Evolutionary conservation across 2,329 filamentous ascomycete species (phyloP).

Genomic region (Thyridium curvatum): DNA sequence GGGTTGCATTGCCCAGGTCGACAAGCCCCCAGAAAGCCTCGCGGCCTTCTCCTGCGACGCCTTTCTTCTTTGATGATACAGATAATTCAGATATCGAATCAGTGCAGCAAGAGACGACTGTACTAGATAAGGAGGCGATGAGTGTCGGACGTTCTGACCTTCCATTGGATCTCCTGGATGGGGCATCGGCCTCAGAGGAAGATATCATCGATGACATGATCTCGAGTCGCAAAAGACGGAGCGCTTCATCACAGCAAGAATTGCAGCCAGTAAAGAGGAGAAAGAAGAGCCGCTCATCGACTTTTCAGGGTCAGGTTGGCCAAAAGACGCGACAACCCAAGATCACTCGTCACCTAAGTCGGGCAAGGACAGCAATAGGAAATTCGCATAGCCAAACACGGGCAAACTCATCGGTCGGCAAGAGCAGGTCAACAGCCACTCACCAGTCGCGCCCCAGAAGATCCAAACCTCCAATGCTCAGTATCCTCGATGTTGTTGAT

Average conservation of each 20-base stretch:
- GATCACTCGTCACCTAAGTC: slow-evolving; percentile 17
- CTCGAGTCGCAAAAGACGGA: slow-evolving; percentile 31
- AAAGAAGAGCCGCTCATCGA: slow-evolving; percentile 19
- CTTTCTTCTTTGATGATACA: slow-evolving; percentile 39
- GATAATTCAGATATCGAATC: slow-evolving; percentile 31
- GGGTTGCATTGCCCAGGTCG: slow-evolving; percentile 41
- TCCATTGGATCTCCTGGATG: not conserved
- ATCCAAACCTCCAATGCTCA: slow-evolving; percentile 37
- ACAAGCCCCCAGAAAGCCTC: slow-evolving; percentile 17
- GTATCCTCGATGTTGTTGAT: slow-evolving; percentile 56
- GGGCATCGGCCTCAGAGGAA: slow-evolving; percentile 38
- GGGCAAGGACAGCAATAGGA: slow-evolving; percentile 3
- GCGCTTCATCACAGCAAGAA: slow-evolving; percentile 17
- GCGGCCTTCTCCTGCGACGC: slow-evolving; percentile 13
- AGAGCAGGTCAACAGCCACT: slow-evolving; percentile 4
- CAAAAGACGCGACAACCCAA: slow-evolving; percentile 21
- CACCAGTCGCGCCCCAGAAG: not conserved
- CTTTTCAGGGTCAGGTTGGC: slow-evolving; percentile 18
- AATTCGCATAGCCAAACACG: not conserved
- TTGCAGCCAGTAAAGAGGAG: slow-evolving; percentile 21
- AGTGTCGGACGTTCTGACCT: too few species aligned
- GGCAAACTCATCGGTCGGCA: not conserved
- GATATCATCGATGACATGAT: slow-evolving; percentile 46
- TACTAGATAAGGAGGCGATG: too few species aligned
- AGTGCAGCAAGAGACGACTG: too few species aligned